phyloP scores from a whole-genome alignment of 2,329 filamentous ascomycete genomes.

The Aspergillus pseudoglaucus region DNA sequence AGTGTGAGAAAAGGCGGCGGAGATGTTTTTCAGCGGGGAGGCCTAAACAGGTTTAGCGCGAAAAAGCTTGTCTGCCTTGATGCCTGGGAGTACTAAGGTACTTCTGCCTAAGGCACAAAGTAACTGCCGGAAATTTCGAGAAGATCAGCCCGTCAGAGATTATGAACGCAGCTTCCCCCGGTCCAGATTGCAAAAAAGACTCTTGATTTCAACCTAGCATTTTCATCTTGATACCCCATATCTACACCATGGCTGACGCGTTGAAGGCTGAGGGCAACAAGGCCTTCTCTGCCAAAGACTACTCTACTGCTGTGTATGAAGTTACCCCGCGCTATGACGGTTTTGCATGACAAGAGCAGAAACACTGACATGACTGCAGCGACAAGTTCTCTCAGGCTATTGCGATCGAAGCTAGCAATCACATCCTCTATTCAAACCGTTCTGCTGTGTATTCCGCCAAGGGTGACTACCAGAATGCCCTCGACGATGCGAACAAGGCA shows the following conservation, averaged over 20 bases:
- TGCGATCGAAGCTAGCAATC: conserved; percentile 76
- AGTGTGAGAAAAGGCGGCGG: conserved; percentile 8
- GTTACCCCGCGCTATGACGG: conserved; percentile 10
- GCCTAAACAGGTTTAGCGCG: conserved; percentile 14
- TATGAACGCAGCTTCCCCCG: conserved; percentile 11
- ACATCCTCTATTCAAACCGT: conserved; percentile 96
- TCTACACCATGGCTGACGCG: conserved; percentile 60
- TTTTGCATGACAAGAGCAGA: conserved; percentile 6
- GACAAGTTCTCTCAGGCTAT: conserved; percentile 95
- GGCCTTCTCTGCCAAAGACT: conserved; percentile 96
- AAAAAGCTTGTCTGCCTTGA: background rate
- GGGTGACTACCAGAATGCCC: conserved; percentile 75
- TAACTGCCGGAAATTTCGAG: conserved; percentile 39
- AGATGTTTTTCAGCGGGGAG: conserved; percentile 24
- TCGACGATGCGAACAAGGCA: conserved; percentile 87
- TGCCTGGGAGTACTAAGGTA: conserved; percentile 7
- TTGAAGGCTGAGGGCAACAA: conserved; percentile 98
- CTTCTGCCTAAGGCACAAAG: conserved; percentile 19
- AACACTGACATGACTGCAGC: conserved; percentile 42
- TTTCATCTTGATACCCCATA: conserved; percentile 1
- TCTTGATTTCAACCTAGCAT: no score
- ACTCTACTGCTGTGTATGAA: conserved; percentile 86
- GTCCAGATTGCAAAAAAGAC: background rate
- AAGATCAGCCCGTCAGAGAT: conserved; percentile 27
- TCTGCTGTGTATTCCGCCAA: conserved; percentile 84